These are phyloP conservation scores for Mortierella antarctica DNA, from an alignment of 192 early-diverging fungal species.

Conservation along the genomic window DNA sequence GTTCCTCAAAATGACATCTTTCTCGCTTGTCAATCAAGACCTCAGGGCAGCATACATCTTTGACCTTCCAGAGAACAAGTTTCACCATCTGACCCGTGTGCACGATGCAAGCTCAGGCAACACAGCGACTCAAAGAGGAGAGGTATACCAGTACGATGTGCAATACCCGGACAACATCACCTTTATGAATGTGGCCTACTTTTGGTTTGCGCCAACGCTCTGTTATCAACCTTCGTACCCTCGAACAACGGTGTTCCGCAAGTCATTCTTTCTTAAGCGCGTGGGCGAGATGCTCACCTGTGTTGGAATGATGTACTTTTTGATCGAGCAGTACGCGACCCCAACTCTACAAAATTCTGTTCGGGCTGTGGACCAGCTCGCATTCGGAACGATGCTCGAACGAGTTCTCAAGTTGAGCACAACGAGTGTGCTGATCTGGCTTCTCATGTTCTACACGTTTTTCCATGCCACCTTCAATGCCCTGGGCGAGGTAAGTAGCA, in stretches of 20 bases:
- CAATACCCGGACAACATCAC: constrained; percentile 83
- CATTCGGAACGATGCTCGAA: constrained; percentile 77
- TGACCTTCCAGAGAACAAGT: constrained; percentile 45
- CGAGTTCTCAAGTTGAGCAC: constrained; percentile 86
- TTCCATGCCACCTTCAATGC: constrained; percentile 87
- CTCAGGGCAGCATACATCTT: constrained; percentile 70
- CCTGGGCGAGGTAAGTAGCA: constrained; percentile 71
- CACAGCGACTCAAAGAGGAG: background rate
- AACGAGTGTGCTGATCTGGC: constrained; percentile 83
- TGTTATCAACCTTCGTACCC: constrained; percentile 92
- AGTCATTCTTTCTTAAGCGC: constrained; percentile 83
- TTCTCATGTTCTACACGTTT: constrained; percentile 87
- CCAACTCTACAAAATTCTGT: constrained; percentile 85
- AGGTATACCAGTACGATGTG: constrained; percentile 60
- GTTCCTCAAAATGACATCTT: constrained; percentile 86
- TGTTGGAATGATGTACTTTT: constrained; percentile 79
- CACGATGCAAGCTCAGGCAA: constrained; percentile 18
- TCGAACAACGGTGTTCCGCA: constrained; percentile 69
- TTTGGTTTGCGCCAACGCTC: constrained; percentile 84
- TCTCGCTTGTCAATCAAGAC: constrained; percentile 80
- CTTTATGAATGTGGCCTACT: constrained; percentile 73
- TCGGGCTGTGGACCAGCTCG: constrained; percentile 74
- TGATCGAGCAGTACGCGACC: constrained; percentile 82
- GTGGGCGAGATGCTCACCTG: constrained; percentile 72
- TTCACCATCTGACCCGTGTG: constrained; percentile 32